Conservation (phyloP, 345 rosid species). For the Ricinus communis region DNA sequence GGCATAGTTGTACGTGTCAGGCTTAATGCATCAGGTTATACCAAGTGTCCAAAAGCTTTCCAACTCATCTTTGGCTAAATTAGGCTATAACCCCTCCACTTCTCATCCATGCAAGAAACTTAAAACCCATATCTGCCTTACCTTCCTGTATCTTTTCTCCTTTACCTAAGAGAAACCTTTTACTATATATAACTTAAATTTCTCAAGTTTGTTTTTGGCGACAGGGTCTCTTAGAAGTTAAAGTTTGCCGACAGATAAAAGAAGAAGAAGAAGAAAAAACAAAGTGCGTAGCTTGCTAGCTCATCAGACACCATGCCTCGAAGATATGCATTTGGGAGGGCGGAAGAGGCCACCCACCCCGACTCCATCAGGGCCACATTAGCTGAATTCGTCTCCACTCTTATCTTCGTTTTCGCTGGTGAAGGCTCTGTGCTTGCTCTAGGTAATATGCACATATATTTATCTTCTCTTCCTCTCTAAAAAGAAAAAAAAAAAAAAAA, state of each 20-base stretch:
- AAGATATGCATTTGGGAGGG: slow-evolving; percentile 43
- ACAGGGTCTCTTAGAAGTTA: not conserved
- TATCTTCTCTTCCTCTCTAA: too few species aligned
- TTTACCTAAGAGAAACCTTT: too few species aligned
- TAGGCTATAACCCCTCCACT: slow-evolving; percentile 28
- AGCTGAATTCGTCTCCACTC: slow-evolving; percentile 70
- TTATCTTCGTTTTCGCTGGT: slow-evolving; percentile 72
- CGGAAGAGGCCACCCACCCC: slow-evolving; percentile 51
- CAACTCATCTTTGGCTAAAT: slow-evolving; percentile 17
- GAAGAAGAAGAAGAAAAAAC: not conserved
- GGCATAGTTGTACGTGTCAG: slow-evolving; percentile 30
- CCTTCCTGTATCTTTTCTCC: too few species aligned
- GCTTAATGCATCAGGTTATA: slow-evolving; percentile 6
- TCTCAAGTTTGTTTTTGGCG: not conserved
- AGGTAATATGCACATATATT: slow-evolving; percentile 20
- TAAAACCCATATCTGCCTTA: too few species aligned
- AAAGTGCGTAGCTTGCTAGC: not conserved
- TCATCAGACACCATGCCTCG: slow-evolving; percentile 31
- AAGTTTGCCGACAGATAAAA: not conserved
- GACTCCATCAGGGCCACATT: slow-evolving; percentile 54
- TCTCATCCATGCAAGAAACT: slow-evolving; percentile 34
- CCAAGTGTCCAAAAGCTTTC: slow-evolving; percentile 39
- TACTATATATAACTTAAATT: too few species aligned
- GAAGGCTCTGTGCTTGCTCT: slow-evolving; percentile 81
- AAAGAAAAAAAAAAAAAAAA: too few species aligned